Conservation (phyloP, 345 rosid species). For the Linum trigynum region DNA sequence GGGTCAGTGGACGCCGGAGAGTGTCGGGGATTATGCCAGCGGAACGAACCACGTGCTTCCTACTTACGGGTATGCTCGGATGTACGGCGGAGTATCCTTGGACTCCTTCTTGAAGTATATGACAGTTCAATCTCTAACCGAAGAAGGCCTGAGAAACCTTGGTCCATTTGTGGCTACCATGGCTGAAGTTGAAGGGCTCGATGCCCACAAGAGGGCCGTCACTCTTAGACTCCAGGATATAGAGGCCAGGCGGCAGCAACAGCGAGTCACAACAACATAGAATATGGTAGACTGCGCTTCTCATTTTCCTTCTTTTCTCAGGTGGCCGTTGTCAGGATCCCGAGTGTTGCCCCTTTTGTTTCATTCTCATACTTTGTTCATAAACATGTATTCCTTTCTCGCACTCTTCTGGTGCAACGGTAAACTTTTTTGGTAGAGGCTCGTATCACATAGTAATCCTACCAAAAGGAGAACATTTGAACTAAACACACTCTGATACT, state of each 20-base stretch:
- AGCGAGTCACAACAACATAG: not conserved
- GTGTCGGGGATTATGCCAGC: slow-evolving; percentile 94
- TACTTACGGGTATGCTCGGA: slow-evolving; percentile 81
- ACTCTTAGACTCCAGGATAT: slow-evolving; percentile 73
- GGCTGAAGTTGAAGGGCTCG: slow-evolving; percentile 86
- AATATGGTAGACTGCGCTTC: too few relatives aligned
- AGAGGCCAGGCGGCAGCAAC: slow-evolving; percentile 39
- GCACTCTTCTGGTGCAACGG: too few relatives aligned
- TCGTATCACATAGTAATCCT: too few relatives aligned
- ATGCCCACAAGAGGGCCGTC: slow-evolving; percentile 89
- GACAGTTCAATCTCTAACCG: slow-evolving; percentile 74
- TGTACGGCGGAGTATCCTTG: slow-evolving; percentile 86
- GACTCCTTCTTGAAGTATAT: slow-evolving; percentile 84
- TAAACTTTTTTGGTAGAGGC: too few relatives aligned
- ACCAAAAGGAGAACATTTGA: too few relatives aligned
- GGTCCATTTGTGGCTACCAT: slow-evolving; percentile 82
- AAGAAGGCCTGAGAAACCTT: slow-evolving; percentile 71
- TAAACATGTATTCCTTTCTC: too few relatives aligned
- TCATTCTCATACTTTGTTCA: too few relatives aligned
- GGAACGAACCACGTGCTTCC: slow-evolving; percentile 90
- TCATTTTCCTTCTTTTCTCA: too few relatives aligned
- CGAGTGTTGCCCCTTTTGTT: too few relatives aligned
- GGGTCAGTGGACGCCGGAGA: slow-evolving; percentile 93
- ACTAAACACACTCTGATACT: too few relatives aligned
- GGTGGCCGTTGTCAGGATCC: too few relatives aligned